These are phyloP conservation scores for Dioscorea cayenensis DNA, from an alignment of 116 monocot species.

Conservation along the genomic window DNA sequence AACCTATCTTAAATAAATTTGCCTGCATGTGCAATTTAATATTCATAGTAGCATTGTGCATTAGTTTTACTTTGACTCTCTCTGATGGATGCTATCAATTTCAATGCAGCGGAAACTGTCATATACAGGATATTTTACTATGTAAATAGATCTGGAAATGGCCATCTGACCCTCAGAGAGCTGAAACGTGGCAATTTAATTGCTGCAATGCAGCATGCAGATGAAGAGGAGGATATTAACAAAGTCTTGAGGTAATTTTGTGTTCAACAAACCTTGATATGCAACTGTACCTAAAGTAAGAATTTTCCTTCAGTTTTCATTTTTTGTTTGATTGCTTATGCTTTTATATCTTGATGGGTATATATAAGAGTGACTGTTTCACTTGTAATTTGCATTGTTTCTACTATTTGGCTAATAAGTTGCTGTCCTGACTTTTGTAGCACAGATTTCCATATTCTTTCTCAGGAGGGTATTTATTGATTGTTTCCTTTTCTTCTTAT, in stretches of 20 bases:
- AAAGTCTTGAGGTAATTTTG: slow-evolving; percentile 42
- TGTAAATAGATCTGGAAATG: slow-evolving; percentile 60
- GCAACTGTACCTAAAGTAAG: too few species aligned
- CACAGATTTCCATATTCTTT: too few species aligned
- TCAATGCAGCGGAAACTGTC: slow-evolving; percentile 47
- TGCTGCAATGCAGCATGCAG: slow-evolving; percentile 53
- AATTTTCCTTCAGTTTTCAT: too few species aligned
- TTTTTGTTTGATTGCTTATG: too few species aligned
- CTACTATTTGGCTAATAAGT: too few species aligned
- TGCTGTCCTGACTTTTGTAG: too few species aligned
- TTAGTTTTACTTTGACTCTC: not conserved
- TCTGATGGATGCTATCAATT: not conserved
- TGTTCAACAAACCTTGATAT: too few species aligned
- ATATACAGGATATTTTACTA: slow-evolving; percentile 63
- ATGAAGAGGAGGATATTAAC: slow-evolving; percentile 64
- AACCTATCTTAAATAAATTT: not conserved
- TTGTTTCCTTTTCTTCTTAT: too few species aligned
- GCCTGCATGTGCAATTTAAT: not conserved
- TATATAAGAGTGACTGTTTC: too few species aligned
- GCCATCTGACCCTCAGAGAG: slow-evolving; percentile 45
- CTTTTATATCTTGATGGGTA: too few species aligned
- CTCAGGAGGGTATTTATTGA: too few species aligned
- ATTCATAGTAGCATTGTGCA: not conserved
- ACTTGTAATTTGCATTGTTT: too few species aligned
- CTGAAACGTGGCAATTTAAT: slow-evolving; percentile 47